These are phyloP conservation scores for Xylaria sp. DNA, from an alignment of 2,329 filamentous ascomycete genomes.

Conservation along the genomic window DNA sequence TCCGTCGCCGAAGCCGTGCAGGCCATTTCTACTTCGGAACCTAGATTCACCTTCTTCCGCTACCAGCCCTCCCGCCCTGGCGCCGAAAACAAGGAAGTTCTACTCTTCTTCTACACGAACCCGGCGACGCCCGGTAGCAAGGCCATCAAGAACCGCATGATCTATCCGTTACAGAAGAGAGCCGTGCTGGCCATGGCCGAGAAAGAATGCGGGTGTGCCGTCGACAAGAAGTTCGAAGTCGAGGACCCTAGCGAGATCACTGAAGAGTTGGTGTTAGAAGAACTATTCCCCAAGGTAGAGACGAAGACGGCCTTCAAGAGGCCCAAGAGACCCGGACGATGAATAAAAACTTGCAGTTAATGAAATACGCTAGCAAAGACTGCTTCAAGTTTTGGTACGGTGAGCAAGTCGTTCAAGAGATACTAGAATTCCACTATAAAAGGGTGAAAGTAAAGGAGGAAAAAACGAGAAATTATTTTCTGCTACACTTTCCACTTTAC, in stretches of 20 bases:
- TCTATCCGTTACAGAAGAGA: constrained; percentile 79
- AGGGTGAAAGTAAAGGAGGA: constrained; percentile 1
- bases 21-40: constrained; percentile 73
- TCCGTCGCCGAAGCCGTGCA: constrained; percentile 67
- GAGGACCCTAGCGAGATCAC: constrained; percentile 77
- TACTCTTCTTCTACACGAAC: constrained; percentile 87
- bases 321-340: constrained; percentile 81
- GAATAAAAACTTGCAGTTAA: constrained; percentile 14
- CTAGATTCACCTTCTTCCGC: constrained; percentile 81
- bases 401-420: constrained; percentile 8
- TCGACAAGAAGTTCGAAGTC: constrained; percentile 77
- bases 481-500: constrained; percentile 9
- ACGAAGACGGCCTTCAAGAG: constrained; percentile 76
- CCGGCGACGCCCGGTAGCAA: constrained; percentile 70
- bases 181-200: constrained; percentile 74
- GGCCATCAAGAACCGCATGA: constrained; percentile 83
- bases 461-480: constrained; percentile 1
- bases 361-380: neutral
- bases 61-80: constrained; percentile 69
- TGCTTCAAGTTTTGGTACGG: neutral
- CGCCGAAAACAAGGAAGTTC: constrained; percentile 61
- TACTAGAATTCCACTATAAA: neutral
- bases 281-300: constrained; percentile 74
- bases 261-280: constrained; percentile 70
- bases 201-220: constrained; percentile 69